These are phyloP conservation scores for Filobasidium uniguttulatum DNA, from an alignment of 1,284 basidiomycete genomes.

Conservation along the genomic window DNA sequence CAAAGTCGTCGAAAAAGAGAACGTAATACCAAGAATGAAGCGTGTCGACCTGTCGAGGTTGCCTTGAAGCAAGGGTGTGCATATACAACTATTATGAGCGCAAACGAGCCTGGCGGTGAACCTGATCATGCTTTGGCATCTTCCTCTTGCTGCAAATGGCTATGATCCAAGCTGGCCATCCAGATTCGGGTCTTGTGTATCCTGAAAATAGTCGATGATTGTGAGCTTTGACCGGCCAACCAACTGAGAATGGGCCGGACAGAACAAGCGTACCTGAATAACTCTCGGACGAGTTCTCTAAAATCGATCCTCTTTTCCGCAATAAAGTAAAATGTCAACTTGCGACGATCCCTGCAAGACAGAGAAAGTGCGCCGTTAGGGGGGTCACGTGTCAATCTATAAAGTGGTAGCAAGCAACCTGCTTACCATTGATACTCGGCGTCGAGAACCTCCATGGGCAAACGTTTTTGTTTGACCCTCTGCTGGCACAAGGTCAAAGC, in stretches of 20 bases:
- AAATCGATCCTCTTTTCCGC: conserved; percentile 95
- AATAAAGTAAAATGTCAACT: conserved; percentile 94
- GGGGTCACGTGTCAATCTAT: neutral
- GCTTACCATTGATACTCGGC: conserved; percentile 92
- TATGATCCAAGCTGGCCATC: conserved; percentile 46
- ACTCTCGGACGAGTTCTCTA: conserved; percentile 80
- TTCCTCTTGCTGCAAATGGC: conserved; percentile 10
- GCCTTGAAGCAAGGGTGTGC: no score
- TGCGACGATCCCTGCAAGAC: conserved; percentile 69
- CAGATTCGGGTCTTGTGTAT: conserved; percentile 66
- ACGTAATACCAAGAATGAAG: no score
- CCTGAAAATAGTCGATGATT: conserved; percentile 30
- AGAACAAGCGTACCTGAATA: conserved; percentile 54
- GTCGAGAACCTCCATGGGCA: conserved; percentile 96
- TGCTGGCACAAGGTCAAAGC: conserved; percentile 79
- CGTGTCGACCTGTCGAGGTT: no score
- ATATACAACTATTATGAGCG: no score
- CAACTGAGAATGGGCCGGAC: neutral
- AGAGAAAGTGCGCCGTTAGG: conserved; percentile 8
- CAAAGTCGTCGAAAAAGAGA: no score
- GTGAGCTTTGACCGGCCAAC: neutral
- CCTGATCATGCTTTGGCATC: neutral
- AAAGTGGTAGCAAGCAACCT: neutral
- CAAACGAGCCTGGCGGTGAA: no score
- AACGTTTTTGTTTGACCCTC: conserved; percentile 78